Base-by-base conservation (phyloP, 1,139 yeast genomes). In the Candida freyschussii region DNA sequence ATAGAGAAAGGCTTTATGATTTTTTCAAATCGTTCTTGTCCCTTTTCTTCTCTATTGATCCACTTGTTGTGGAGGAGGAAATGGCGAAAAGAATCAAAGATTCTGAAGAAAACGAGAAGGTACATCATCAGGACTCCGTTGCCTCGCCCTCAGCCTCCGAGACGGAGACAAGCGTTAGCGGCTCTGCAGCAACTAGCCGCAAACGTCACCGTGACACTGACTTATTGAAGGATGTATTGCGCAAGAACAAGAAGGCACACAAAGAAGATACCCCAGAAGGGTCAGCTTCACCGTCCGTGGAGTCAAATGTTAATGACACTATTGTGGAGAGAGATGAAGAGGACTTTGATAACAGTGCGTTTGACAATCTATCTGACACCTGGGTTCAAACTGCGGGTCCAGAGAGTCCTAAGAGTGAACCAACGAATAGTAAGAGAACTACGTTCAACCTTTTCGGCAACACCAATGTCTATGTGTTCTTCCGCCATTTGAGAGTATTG, bases 401-500 rank as follows among this genome's bases (percentile, higher is more conserved):
- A 7, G 26, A 28, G 2, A 14, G 32, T n/a, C 59, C 58, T n/a
- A 53, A 52, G 13, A 55, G 53, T 4, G 53, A 55, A 17, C 55
- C 59, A 13, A 36, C 39, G 16, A 55, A 59, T 21, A 30, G 41
- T 10, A 44, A 60, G 24, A 55, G 67, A 40, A 45, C 38, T 6
- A 73, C 70, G 30, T 91, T 65, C 65, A 89, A 87, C 57, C 59
- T 89, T 54, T 91, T 91, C 65, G 83, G 87, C 44, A 91, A 89
- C 57, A 83, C 96, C n/a, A 78, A 91, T 35, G 75, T 89, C 26
- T 91, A 91, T 54, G 87, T 89, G 24, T 87, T 91, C 53, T 76
- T 87, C 73, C 83, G 99, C 48, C 82, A 83, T 51, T 67, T 89
- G 55, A 78, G 85, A 45, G 84, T 86, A 4, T 62, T 91, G 19